Percentiles rank a stretch among this genome's conserved stretches.
phyloP scores from a whole-genome alignment of 345 rosid species.

The Euphorbia pulcherrima region DNA sequence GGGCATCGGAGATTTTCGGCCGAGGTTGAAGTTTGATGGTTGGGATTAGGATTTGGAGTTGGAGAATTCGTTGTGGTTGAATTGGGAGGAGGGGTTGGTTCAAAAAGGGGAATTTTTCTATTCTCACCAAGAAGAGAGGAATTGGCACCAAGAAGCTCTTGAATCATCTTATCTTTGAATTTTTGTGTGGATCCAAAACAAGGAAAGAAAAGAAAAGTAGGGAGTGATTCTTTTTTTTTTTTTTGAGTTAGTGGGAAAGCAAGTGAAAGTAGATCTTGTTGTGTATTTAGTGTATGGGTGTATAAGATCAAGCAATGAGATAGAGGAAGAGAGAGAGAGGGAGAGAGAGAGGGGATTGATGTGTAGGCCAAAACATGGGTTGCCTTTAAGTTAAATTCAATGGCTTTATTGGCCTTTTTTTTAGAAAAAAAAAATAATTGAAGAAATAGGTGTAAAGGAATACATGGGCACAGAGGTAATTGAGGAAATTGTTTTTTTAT shows the following conservation, averaged over 20 bases:
- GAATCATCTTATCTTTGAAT: slow-evolving; percentile 53
- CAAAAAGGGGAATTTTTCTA: slow-evolving; percentile 41
- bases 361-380: slow-evolving; percentile 17
- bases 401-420: slow-evolving; percentile 19
- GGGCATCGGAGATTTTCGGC: slow-evolving; percentile 56
- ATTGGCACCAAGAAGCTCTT: slow-evolving; percentile 53
- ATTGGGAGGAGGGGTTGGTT: slow-evolving; percentile 33
- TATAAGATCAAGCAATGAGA: slow-evolving; percentile 11
- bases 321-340: slow-evolving; percentile 4
- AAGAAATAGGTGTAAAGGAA: slow-evolving; percentile 22
- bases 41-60: not conserved
- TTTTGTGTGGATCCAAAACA: slow-evolving; percentile 50
- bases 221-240: slow-evolving; percentile 16
- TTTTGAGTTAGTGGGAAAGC: slow-evolving; percentile 41
- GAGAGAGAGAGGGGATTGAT: slow-evolving; percentile 12
- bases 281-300: slow-evolving; percentile 27
- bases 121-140: slow-evolving; percentile 42
- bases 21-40: slow-evolving; percentile 23
- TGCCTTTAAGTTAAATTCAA: slow-evolving; percentile 30
- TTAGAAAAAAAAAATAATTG: too few species aligned
- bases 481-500: too few species aligned
- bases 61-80: slow-evolving; percentile 21
- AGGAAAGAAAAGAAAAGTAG: slow-evolving; percentile 45
- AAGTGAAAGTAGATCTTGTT: slow-evolving; percentile 35
- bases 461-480: slow-evolving; percentile 19